Evolutionary conservation across 306 rosid species (phyloP), one percentile per base, ranked within the genome.

Genomic region (Dalbergia cochinchinensis): DNA sequence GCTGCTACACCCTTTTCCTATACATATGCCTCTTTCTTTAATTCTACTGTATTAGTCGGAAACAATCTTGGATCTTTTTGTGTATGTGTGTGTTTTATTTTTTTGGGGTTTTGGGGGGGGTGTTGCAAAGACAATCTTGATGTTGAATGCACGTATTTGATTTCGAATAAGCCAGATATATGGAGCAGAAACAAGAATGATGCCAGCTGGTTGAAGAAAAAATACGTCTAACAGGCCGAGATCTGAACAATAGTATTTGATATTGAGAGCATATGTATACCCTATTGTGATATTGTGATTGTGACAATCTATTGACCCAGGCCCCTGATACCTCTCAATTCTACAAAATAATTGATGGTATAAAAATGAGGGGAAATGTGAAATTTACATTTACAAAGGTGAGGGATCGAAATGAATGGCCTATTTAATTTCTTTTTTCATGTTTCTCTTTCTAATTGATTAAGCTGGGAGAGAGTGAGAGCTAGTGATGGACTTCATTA

Each of bases 401-500:
- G 83, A 71, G 50, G 61, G 15, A 26, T 45, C 11, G 35, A 63
- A 83, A 69, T 55, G 77, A 77, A 65, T 80, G 84, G 64, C 55
- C 67, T 53, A 22, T 65, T 73, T 62, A 69, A 6, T 78, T 54
- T 53, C 18, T 42, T 10, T 50, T 50, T 5, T 12, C 11, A 58
- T 35, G 22, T 72, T 34, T 71, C 66, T 51, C 76, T 80, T 45
- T 53, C 7, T 4, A 76, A 68, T 53, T 54, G 79, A 69, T 47
- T 6, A 45, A 26, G 16, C 16, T 6, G 69, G 33, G 63, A 58
- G 48, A 51, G 74, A 42, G 60, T 64, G 54, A 58, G 37, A n/a
- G 77, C 89, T 90, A 94, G 8, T 85, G 90, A 50, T 83, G 83
- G 45, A 78, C 44, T 82, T 93, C 87, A 75, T 91, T 88, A 16